These are phyloP conservation scores for Ogataea paraovalis DNA, from an alignment of 805 yeast species.

Conservation along the genomic window DNA sequence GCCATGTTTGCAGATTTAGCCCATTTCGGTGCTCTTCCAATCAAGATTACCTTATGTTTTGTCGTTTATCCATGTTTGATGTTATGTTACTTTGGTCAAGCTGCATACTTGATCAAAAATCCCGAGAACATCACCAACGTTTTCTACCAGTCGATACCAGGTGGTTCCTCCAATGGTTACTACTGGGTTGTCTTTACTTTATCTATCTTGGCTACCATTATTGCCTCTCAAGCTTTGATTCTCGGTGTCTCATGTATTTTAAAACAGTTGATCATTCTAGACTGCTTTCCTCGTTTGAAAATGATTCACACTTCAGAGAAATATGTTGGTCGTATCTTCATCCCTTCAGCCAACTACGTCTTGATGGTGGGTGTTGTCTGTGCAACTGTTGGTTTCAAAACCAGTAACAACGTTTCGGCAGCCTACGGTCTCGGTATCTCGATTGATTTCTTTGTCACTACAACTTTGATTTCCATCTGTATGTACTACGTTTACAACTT, in stretches of 20 bases:
- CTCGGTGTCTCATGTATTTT: slow-evolving; percentile 51
- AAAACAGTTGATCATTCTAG: slow-evolving; percentile 48
- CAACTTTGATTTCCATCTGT: slow-evolving; percentile 41
- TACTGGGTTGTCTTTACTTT: slow-evolving; percentile 52
- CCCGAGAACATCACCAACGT: slow-evolving; percentile 40
- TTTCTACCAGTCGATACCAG: slow-evolving; percentile 50
- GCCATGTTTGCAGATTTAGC: slow-evolving; percentile 66
- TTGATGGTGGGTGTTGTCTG: slow-evolving; percentile 48
- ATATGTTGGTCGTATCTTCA: slow-evolving; percentile 48
- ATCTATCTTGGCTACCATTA: slow-evolving; percentile 52
- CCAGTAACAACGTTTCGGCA: slow-evolving; percentile 47
- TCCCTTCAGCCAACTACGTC: slow-evolving; percentile 47
- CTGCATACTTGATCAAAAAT: slow-evolving; percentile 41
- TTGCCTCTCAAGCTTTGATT: slow-evolving; percentile 59
- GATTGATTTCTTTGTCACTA: slow-evolving; percentile 51
- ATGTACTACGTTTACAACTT: slow-evolving; percentile 42
- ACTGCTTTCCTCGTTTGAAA: slow-evolving; percentile 49
- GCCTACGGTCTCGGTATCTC: slow-evolving; percentile 61
- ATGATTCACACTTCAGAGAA: slow-evolving; percentile 42
- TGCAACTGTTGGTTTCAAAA: slow-evolving; percentile 51
- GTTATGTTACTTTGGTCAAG: slow-evolving; percentile 55
- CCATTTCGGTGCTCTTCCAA: slow-evolving; percentile 47
- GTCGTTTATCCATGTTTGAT: slow-evolving; percentile 52
- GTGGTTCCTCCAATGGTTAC: slow-evolving; percentile 38
- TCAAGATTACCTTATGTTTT: slow-evolving; percentile 42